Conservation (phyloP, 2,329 filamentous ascomycete species). For the Thelonectria rubi region DNA sequence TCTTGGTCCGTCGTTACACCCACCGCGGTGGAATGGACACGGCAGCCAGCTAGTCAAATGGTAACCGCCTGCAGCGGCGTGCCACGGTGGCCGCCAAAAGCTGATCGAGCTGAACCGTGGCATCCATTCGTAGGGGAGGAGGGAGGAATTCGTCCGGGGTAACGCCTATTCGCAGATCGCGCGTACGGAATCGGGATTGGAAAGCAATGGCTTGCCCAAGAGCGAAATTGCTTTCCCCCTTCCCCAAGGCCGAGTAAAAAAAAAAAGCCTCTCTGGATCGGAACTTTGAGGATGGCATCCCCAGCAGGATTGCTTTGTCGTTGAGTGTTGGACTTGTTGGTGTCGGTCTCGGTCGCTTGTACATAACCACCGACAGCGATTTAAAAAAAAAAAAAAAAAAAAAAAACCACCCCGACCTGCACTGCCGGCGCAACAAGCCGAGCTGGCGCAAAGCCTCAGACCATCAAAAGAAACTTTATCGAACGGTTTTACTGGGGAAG, state of each 20-base stretch:
- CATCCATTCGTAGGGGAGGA: no score
- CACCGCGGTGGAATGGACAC: constrained; percentile 1
- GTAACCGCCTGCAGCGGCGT: background rate
- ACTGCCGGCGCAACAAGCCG: constrained; percentile 16
- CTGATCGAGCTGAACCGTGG: background rate
- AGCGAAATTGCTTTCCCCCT: background rate
- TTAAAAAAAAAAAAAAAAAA: no score
- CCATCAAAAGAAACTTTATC: constrained; percentile 38
- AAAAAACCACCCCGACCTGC: constrained; percentile 2
- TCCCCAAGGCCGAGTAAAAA: background rate
- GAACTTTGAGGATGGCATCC: background rate
- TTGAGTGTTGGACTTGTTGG: no score
- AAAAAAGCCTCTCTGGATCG: background rate
- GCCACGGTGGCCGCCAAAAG: constrained; percentile 1
- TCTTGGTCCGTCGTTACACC: constrained; percentile 1
- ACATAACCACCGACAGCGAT: no score
- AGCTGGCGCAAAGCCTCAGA: constrained; percentile 21
- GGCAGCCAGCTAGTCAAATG: background rate
- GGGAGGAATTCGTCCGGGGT: background rate
- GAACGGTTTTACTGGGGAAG: constrained; percentile 36
- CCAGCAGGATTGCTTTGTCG: no score
- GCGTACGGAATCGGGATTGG: background rate
- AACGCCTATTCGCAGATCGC: background rate
- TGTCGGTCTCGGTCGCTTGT: no score
- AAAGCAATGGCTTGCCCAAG: no score